phyloP scores from a whole-genome alignment of 257 asterid genomes.

The Cruciata laevipes region DNA sequence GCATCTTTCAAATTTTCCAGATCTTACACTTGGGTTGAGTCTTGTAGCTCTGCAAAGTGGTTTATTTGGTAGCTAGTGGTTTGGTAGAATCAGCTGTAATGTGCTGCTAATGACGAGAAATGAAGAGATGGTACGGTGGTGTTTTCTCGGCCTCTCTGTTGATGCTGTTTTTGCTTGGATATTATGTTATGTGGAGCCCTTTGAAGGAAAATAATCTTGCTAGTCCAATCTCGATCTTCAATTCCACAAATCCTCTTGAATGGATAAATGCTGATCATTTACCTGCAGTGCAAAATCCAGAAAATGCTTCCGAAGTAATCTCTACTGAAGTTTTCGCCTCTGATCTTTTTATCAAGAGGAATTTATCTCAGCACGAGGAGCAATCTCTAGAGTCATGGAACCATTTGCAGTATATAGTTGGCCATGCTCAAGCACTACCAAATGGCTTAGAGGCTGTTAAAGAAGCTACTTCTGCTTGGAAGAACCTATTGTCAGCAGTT shows the following conservation, averaged over 20 bases:
- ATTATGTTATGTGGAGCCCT: conserved; percentile 48
- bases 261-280: conserved; percentile 58
- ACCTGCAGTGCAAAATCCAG: conserved; percentile 49
- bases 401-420: conserved; percentile 46
- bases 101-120: conserved; percentile 40
- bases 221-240: conserved; percentile 33
- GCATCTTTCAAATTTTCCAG: conserved; percentile 25
- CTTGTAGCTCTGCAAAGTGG: conserved; percentile 18
- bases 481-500: conserved; percentile 57
- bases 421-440: conserved; percentile 65
- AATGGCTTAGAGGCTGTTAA: conserved; percentile 77
- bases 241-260: conserved; percentile 74
- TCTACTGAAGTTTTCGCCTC: conserved; percentile 42
- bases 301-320: conserved; percentile 43
- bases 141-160: conserved; percentile 53
- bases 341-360: conserved; percentile 44
- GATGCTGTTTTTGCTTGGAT: conserved; percentile 64
- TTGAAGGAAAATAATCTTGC: conserved; percentile 45
- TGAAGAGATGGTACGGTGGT: conserved; percentile 86
- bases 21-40: conserved; percentile 10
- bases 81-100: conserved; percentile 21
- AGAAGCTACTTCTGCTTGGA: conserved; percentile 83
- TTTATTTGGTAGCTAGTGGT: conserved; percentile 12
- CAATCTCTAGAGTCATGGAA: conserved; percentile 66
- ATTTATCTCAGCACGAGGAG: conserved; percentile 51